Conservation (phyloP, 768 basidiomycete species). For the Lactarius hengduanensis region DNA sequence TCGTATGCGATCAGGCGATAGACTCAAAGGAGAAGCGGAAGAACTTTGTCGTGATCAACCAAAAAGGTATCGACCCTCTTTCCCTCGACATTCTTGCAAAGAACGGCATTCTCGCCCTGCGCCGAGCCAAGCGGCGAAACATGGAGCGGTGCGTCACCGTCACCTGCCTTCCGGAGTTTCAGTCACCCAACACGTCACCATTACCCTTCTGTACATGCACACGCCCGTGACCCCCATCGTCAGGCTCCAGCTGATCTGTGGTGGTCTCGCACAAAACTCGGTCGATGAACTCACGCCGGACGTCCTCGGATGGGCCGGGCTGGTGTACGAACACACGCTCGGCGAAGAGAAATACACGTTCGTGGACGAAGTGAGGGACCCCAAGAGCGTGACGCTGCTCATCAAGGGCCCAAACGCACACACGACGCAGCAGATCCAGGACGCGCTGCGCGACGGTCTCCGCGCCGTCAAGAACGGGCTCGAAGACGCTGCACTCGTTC, state of each 20-base stretch:
- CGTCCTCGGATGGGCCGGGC: slow-evolving; percentile 93
- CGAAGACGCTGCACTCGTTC: slow-evolving; percentile 84
- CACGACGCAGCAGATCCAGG: slow-evolving; percentile 94
- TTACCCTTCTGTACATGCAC: not conserved
- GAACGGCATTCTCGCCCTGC: slow-evolving; percentile 91
- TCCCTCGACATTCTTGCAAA: slow-evolving; percentile 94
- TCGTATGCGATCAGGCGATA: slow-evolving; percentile 92
- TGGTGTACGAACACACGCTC: slow-evolving; percentile 98
- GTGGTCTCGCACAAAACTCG: slow-evolving; percentile 95
- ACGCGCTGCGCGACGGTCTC: slow-evolving; percentile 96
- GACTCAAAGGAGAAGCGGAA: slow-evolving; percentile 78
- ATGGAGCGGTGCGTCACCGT: slow-evolving; percentile 82
- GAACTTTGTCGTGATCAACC: slow-evolving; percentile 94
- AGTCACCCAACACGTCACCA: slow-evolving; percentile 8
- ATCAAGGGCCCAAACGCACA: slow-evolving; percentile 98
- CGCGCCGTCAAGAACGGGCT: slow-evolving; percentile 96
- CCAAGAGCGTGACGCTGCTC: slow-evolving; percentile 92
- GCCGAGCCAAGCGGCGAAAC: slow-evolving; percentile 95
- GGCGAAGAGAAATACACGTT: slow-evolving; percentile 99
- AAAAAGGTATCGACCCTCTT: slow-evolving; percentile 98
- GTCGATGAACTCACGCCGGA: slow-evolving; percentile 93
- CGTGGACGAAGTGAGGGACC: slow-evolving; percentile 92
- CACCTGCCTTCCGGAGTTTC: slow-evolving; percentile 10
- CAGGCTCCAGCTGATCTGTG: slow-evolving; percentile 91
- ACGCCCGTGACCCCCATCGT: slow-evolving; percentile 10